phyloP scores from a whole-genome alignment of 2,329 filamentous ascomycete genomes.

The Drechslera avenae region DNA sequence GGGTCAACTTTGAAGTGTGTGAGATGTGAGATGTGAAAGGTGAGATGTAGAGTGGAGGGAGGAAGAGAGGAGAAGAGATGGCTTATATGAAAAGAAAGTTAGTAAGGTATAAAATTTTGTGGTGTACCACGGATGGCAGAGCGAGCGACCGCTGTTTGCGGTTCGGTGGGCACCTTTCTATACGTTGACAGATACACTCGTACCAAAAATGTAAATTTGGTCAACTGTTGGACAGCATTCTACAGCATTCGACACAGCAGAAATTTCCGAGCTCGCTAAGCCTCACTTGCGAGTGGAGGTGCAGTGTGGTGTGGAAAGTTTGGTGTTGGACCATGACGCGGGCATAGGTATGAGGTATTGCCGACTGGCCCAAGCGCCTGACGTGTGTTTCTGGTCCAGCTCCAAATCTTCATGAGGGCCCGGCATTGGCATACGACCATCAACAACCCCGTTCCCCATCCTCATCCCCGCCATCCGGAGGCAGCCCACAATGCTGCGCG shows the following conservation, averaged over 20 bases:
- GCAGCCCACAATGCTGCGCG: conserved; percentile 62
- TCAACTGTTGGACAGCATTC: no score
- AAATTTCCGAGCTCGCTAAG: no score
- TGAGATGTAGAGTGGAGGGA: not conserved
- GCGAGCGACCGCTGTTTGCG: not conserved
- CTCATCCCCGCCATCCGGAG: conserved; percentile 35
- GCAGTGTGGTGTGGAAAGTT: no score
- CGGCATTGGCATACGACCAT: conserved; percentile 13
- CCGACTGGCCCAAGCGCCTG: conserved; percentile 2
- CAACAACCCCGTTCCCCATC: conserved; percentile 21
- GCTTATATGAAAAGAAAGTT: not conserved
- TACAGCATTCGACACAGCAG: no score
- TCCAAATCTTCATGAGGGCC: conserved; percentile 26
- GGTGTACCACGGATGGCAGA: not conserved
- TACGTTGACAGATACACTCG: no score
- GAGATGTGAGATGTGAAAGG: not conserved
- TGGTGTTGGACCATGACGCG: no score
- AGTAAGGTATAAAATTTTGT: not conserved
- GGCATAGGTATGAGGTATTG: no score
- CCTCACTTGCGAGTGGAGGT: no score
- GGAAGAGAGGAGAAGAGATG: conserved; percentile 5
- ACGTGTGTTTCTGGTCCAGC: conserved; percentile 14
- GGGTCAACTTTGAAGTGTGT: not conserved
- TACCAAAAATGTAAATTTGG: no score
- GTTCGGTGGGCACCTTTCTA: not conserved